Conservation (phyloP, 257 asterid species). For the Pogostemon cablin region DNA sequence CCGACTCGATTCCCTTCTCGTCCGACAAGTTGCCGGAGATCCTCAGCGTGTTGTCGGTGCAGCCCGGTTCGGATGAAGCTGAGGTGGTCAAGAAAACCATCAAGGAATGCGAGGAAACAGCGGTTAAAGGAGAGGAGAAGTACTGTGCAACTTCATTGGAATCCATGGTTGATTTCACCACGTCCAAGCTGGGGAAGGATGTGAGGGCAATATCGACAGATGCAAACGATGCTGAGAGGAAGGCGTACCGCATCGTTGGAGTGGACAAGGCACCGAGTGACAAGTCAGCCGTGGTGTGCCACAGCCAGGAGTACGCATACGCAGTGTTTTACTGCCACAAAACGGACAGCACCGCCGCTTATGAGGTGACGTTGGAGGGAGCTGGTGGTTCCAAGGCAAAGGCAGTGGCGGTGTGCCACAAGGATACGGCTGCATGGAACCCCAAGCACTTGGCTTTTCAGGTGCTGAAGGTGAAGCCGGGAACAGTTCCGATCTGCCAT, state of each 20-base stretch:
- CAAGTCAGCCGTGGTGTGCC: conserved; percentile 65
- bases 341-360: conserved; percentile 52
- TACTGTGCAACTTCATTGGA: conserved; percentile 46
- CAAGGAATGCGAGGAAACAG: conserved; percentile 60
- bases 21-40: conserved; percentile 57
- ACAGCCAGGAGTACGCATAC: conserved; percentile 61
- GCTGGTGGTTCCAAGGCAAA: conserved; percentile 62
- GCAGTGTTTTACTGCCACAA: conserved; percentile 87
- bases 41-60: conserved; percentile 43
- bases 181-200: conserved; percentile 57
- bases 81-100: conserved; percentile 54
- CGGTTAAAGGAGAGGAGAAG: conserved; percentile 48
- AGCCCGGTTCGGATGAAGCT: conserved; percentile 50
- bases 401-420: conserved; percentile 82
- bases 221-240: conserved; percentile 36
- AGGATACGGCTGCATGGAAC: conserved; percentile 81
- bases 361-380: conserved; percentile 56
- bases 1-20: conserved; percentile 74
- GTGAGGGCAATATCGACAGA: conserved; percentile 62
- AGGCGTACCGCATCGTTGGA: conserved; percentile 43
- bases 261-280: conserved; percentile 42
- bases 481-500: conserved; percentile 85
- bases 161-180: conserved; percentile 76
- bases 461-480: conserved; percentile 88
- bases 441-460: conserved; percentile 91